phyloP scores from a whole-genome alignment of 2,329 filamentous ascomycete species.

The Nemania abortiva region DNA sequence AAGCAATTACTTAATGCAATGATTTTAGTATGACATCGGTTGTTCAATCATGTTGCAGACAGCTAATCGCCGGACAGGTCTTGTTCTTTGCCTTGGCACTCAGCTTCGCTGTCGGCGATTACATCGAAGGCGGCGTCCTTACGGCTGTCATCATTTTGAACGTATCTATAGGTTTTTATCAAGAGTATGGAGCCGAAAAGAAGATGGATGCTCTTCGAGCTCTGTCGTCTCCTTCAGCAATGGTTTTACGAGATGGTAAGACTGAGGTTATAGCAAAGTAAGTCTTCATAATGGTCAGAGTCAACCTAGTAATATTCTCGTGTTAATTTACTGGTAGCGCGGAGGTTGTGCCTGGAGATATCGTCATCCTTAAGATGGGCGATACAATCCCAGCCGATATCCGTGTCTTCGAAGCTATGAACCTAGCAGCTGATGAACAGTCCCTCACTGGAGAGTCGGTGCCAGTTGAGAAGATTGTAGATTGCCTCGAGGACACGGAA shows the following conservation, averaged over 20 bases:
- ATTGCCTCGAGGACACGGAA: constrained; percentile 65
- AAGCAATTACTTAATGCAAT: constrained; percentile 83
- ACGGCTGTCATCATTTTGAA: constrained; percentile 76
- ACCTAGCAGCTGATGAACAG: constrained; percentile 82
- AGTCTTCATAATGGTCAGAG: constrained; percentile 49
- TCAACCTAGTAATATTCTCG: not conserved
- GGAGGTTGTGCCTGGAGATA: constrained; percentile 78
- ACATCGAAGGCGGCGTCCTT: constrained; percentile 76
- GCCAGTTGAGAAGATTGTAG: constrained; percentile 74
- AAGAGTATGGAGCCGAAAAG: constrained; percentile 74
- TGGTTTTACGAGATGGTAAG: constrained; percentile 70
- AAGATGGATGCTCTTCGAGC: constrained; percentile 73
- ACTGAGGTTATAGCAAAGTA: constrained; percentile 69
- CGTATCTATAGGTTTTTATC: constrained; percentile 75
- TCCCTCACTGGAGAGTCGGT: constrained; percentile 82
- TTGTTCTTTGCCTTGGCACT: constrained; percentile 82
- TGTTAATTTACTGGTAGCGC: constrained; percentile 56
- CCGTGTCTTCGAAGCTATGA: constrained; percentile 78
- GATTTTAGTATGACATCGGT: constrained; percentile 69
- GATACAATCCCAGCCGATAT: constrained; percentile 82
- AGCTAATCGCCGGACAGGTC: constrained; percentile 69
- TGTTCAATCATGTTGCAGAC: not conserved
- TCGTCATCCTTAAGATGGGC: constrained; percentile 75
- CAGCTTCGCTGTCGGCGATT: constrained; percentile 74
- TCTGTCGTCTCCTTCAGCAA: constrained; percentile 73